These are phyloP conservation scores for Malassezia psittaci DNA, from an alignment of 1,284 basidiomycete genomes.

Conservation along the genomic window DNA sequence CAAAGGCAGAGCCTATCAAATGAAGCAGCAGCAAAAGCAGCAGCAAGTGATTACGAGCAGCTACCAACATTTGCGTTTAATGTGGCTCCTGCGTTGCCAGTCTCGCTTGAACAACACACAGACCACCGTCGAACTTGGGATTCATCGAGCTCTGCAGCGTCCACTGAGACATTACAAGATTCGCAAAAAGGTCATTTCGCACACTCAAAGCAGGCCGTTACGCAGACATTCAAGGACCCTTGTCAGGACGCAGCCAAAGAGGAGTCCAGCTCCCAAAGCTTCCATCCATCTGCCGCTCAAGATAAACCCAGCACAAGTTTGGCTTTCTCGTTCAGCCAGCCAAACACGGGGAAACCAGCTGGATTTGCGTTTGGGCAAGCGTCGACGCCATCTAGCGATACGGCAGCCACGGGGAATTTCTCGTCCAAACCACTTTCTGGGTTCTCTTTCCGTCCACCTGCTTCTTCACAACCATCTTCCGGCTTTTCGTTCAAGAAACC, in stretches of 20 bases:
- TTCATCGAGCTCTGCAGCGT: no score
- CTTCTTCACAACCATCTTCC: neutral
- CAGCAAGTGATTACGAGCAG: neutral
- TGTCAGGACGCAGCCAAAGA: no score
- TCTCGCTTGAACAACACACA: neutral
- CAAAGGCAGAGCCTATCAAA: neutral
- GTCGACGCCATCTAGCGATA: neutral
- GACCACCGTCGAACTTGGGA: no score
- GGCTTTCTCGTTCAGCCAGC: neutral
- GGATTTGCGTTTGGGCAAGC: neutral
- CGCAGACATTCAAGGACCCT: no score
- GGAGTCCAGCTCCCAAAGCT: no score
- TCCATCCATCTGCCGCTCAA: no score
- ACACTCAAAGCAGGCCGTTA: no score
- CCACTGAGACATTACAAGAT: no score
- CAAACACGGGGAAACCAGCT: neutral
- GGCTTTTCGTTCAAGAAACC: neutral
- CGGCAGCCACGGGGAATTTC: neutral
- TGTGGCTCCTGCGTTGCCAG: neutral
- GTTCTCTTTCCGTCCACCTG: neutral
- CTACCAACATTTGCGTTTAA: conserved; percentile 12
- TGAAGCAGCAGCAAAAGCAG: neutral
- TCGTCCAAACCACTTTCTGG: neutral
- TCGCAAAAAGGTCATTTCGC: no score
- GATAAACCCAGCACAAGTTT: neutral